A percentile compares a stretch with the other conserved stretches of the same genome.
These are phyloP conservation scores for Pseudozyma sp. DNA, from an alignment of 1,284 basidiomycete species.

Conservation along the genomic window DNA sequence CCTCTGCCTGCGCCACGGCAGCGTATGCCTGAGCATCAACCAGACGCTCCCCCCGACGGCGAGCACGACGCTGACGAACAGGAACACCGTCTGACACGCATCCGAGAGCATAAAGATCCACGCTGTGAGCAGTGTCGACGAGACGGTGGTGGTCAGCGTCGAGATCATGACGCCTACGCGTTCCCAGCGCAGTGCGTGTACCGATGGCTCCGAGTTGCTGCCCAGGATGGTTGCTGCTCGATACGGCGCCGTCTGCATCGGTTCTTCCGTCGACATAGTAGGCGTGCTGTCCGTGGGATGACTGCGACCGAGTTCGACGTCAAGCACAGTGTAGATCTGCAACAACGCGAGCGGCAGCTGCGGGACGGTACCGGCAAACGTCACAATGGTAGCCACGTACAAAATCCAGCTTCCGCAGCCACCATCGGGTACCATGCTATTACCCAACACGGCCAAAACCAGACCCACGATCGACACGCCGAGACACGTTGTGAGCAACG, in stretches of 20 bases:
- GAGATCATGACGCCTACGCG: slow-evolving; percentile 29
- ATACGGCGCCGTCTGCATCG: no score
- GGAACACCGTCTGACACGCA: slow-evolving; percentile 20
- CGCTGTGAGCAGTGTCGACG: slow-evolving; percentile 24
- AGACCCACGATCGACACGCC: slow-evolving; percentile 12
- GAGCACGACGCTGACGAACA: slow-evolving; percentile 25
- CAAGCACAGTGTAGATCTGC: slow-evolving; percentile 27
- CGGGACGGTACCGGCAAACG: slow-evolving; percentile 18
- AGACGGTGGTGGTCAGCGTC: slow-evolving; percentile 15
- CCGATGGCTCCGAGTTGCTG: slow-evolving; percentile 1
- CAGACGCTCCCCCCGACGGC: slow-evolving; percentile 27
- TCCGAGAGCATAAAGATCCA: slow-evolving; percentile 32
- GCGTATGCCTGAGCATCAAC: slow-evolving; percentile 30
- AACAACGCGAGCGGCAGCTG: slow-evolving; percentile 32
- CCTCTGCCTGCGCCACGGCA: not conserved
- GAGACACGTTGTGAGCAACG: slow-evolving; percentile 16
- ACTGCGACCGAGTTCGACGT: slow-evolving; percentile 14
- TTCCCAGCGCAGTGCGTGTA: slow-evolving; percentile 18
- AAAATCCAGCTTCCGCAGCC: slow-evolving; percentile 18
- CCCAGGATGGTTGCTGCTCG: not conserved
- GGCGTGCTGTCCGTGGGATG: not conserved
- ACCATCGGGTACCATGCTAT: slow-evolving; percentile 10
- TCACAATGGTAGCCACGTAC: slow-evolving; percentile 15
- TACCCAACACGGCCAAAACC: slow-evolving; percentile 16
- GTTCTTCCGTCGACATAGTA: no score